Conservation (phyloP, 352 stramenopile species). For the Phytophthora ohioensis region DNA sequence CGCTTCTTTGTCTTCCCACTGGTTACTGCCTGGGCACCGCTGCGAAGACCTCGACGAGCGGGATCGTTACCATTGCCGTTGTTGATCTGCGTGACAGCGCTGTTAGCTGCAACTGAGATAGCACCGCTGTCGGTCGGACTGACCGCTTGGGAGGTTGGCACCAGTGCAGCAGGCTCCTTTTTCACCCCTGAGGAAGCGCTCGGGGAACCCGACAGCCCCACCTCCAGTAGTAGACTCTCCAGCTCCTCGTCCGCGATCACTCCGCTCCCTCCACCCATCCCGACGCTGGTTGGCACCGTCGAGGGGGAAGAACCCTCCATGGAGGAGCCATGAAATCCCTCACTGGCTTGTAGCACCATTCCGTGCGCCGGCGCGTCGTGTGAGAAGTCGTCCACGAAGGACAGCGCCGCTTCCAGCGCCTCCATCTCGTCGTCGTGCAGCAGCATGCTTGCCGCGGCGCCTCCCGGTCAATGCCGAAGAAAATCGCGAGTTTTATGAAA, state of each 20-base stretch:
- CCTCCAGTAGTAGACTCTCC: conserved; percentile 39
- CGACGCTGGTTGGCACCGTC: not conserved
- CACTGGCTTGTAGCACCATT: not conserved
- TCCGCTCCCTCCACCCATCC: conserved; percentile 20
- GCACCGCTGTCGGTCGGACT: not conserved
- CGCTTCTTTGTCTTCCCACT: conserved; percentile 39
- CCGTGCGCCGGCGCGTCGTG: conserved; percentile 16
- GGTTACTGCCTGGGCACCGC: not conserved
- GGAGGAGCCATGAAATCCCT: not conserved
- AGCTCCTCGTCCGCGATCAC: conserved; percentile 41
- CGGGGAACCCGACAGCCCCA: conserved; percentile 31
- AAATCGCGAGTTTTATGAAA: conserved; percentile 22
- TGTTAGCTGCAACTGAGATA: conserved; percentile 1
- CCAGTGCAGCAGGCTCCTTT: conserved; percentile 1
- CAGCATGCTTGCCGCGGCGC: conserved; percentile 22
- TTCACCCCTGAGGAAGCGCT: conserved; percentile 6
- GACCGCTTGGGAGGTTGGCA: not conserved
- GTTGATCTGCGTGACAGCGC: not conserved
- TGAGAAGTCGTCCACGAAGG: conserved; percentile 42
- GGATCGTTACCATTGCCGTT: conserved; percentile 2
- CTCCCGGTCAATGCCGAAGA: not conserved
- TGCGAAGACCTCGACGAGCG: conserved; percentile 5
- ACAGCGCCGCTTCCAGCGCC: conserved; percentile 49
- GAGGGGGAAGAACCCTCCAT: not conserved
- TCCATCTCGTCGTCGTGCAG: conserved; percentile 48